Conservation (phyloP, 768 basidiomycete species). For the Holtermanniella nyarrowii region DNA sequence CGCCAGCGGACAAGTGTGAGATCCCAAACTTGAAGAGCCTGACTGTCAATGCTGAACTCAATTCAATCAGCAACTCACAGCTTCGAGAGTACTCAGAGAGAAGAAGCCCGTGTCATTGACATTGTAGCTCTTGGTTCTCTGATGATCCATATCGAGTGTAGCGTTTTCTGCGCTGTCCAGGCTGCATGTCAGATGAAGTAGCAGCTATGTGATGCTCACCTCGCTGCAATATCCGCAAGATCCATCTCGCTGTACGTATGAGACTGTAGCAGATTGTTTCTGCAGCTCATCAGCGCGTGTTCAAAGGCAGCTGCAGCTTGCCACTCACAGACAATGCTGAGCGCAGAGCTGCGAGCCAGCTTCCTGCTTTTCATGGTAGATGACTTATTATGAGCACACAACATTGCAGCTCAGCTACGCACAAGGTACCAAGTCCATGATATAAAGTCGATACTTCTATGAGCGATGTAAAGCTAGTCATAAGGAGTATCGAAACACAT, state of each 20-base stretch:
- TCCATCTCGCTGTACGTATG: conserved; percentile 35
- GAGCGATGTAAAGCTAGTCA: too few relatives aligned
- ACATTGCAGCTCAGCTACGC: neutral
- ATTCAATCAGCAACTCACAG: neutral
- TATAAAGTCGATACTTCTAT: too few relatives aligned
- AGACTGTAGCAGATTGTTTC: conserved; percentile 38
- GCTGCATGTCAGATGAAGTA: conserved; percentile 5
- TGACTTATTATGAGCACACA: conserved; percentile 12
- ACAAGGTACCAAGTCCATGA: conserved; percentile 8
- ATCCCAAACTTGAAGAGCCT: conserved; percentile 74
- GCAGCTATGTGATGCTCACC: conserved; percentile 15
- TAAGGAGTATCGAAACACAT: too few relatives aligned
- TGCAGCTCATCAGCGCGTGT: conserved; percentile 1
- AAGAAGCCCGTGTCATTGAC: conserved; percentile 96
- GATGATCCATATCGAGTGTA: conserved; percentile 39
- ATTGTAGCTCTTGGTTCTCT: conserved; percentile 52
- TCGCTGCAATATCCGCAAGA: conserved; percentile 36
- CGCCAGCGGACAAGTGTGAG: conserved; percentile 74
- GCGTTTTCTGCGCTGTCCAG: conserved; percentile 38
- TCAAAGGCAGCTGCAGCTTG: neutral
- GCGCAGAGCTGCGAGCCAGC: conserved; percentile 33
- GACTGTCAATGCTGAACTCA: too few relatives aligned
- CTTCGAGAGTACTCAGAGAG: conserved; percentile 70
- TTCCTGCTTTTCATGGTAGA: conserved; percentile 34
- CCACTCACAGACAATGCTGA: conserved; percentile 34